These are phyloP conservation scores for Calonectria pseudoreteaudii DNA, from an alignment of 2,329 filamentous ascomycete species.

Conservation along the genomic window DNA sequence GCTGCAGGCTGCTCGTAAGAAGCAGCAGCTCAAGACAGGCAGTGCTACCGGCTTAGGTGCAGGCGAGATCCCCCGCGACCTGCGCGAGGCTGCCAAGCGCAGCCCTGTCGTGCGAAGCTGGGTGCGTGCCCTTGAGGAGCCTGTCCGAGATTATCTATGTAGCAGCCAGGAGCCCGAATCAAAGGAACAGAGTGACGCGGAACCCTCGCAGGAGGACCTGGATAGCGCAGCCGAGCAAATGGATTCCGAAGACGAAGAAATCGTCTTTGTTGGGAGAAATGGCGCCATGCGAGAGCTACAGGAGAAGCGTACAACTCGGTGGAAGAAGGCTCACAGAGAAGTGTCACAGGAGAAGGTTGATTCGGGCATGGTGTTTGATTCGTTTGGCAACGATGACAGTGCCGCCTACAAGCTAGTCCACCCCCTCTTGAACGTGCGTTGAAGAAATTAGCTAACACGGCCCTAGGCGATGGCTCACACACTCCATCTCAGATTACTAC, in stretches of 20 bases:
- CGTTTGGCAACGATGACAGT: slow-evolving; percentile 77
- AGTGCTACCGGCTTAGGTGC: slow-evolving; percentile 57
- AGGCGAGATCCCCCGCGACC: slow-evolving; percentile 79
- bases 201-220: slow-evolving; percentile 30
- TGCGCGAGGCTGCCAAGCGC: slow-evolving; percentile 85
- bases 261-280: slow-evolving; percentile 85
- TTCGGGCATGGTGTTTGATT: slow-evolving; percentile 82
- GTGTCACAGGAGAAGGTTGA: slow-evolving; percentile 70
- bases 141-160: slow-evolving; percentile 81
- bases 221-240: slow-evolving; percentile 53
- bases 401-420: slow-evolving; percentile 82
- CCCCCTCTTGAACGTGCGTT: neutral
- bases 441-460: slow-evolving; percentile 9
- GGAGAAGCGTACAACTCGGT: slow-evolving; percentile 50
- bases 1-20: slow-evolving; percentile 58
- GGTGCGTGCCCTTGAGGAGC: slow-evolving; percentile 86
- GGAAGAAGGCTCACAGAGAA: slow-evolving; percentile 64
- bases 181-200: slow-evolving; percentile 27
- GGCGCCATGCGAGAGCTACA: slow-evolving; percentile 65
- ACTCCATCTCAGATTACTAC: slow-evolving; percentile 93
- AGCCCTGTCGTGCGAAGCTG: slow-evolving; percentile 81
- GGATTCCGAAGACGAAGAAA: slow-evolving; percentile 79
- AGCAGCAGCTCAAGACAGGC: slow-evolving; percentile 56
- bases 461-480: slow-evolving; percentile 88
- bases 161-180: slow-evolving; percentile 58